These are phyloP conservation scores for Epichloe aotearoae DNA, from an alignment of 2,329 filamentous ascomycete genomes.

Conservation along the genomic window DNA sequence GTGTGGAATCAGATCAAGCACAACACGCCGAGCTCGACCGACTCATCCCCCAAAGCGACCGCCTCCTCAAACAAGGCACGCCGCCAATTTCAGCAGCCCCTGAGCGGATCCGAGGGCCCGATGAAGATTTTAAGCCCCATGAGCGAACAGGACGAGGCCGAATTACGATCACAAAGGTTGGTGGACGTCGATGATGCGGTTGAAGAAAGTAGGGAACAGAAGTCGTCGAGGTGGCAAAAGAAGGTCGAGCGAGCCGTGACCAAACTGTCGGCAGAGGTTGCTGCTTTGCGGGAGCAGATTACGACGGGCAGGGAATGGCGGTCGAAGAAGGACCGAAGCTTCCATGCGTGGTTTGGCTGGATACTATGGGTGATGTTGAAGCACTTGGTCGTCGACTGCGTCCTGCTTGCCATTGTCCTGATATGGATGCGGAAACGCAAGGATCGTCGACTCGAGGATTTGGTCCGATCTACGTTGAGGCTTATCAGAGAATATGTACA, in stretches of 20 bases:
- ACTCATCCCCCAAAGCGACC: constrained; percentile 39
- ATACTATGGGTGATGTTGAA: constrained; percentile 55
- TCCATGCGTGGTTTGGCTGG: constrained; percentile 60
- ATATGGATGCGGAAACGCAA: constrained; percentile 61
- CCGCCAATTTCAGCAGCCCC: constrained; percentile 32
- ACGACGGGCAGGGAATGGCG: constrained; percentile 61
- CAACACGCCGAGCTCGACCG: constrained; percentile 55
- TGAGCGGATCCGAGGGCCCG: constrained; percentile 37
- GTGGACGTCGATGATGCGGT: constrained; percentile 33
- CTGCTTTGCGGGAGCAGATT: constrained; percentile 83
- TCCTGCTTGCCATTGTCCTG: constrained; percentile 51
- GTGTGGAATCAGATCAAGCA: constrained; percentile 97
- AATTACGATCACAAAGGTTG: constrained; percentile 37
- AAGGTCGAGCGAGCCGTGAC: constrained; percentile 77
- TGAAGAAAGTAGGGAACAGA: constrained; percentile 24
- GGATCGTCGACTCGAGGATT: constrained; percentile 58
- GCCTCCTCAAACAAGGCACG: constrained; percentile 16
- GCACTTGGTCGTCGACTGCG: constrained; percentile 60
- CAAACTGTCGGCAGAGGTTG: constrained; percentile 83
- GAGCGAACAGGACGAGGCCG: constrained; percentile 65
- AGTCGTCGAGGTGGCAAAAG: constrained; percentile 56
- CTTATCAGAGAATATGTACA: constrained; percentile 45
- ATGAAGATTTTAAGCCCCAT: constrained; percentile 72
- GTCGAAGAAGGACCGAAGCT: constrained; percentile 47
- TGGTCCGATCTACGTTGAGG: constrained; percentile 51